Evolutionary conservation across 2,329 filamentous ascomycete species (phyloP).

Genomic region (Colletotrichum tabaci): DNA sequence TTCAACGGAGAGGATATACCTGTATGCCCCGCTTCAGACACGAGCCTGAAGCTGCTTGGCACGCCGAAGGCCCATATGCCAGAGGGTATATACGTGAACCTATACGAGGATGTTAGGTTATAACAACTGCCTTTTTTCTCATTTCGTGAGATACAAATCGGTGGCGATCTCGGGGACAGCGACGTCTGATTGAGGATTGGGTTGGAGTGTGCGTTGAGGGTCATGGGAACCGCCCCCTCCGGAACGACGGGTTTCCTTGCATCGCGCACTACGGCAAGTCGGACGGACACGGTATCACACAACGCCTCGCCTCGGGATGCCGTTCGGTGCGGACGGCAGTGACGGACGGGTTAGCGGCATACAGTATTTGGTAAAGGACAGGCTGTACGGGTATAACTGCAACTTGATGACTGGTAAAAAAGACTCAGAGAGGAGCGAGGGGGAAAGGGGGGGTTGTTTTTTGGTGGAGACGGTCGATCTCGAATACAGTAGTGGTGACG

Average conservation of each 20-base stretch:
- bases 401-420: background rate
- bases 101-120: background rate
- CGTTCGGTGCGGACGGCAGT: background rate
- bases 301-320: background rate
- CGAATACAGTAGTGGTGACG: constrained; percentile 40
- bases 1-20: background rate
- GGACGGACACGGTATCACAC: background rate
- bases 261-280: background rate
- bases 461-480: constrained; percentile 16
- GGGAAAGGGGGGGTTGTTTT: background rate
- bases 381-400: too few relatives aligned
- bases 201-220: background rate
- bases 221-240: background rate
- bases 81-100: background rate
- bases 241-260: background rate
- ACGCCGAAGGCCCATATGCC: background rate
- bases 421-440: background rate
- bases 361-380: too few relatives aligned
- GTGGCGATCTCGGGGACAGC: background rate
- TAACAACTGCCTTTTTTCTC: too few relatives aligned
- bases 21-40: background rate
- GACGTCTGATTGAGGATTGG: background rate
- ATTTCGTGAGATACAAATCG: too few relatives aligned
- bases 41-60: background rate
- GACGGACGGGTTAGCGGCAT: background rate